Evolutionary conservation across 2,329 filamentous ascomycete species (phyloP).

Genomic region (Myriosclerotinia curreyana): DNA sequence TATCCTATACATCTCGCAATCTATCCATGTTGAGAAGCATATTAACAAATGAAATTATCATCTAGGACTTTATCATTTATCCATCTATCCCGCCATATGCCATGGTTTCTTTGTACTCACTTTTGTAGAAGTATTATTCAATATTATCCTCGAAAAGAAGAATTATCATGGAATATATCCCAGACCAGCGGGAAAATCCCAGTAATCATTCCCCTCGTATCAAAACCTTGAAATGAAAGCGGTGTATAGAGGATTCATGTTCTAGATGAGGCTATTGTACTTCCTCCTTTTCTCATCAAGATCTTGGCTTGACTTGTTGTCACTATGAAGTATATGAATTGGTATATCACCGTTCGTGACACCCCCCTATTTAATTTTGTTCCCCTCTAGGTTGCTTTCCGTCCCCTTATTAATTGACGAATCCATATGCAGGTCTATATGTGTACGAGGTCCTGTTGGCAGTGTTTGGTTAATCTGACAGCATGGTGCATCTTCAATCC

Average conservation of each 20-base stretch:
- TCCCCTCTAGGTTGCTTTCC: slow-evolving; percentile 22
- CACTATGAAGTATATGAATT: slow-evolving; percentile 1
- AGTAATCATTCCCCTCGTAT: slow-evolving; percentile 6
- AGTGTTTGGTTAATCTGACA: slow-evolving; percentile 21
- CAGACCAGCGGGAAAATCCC: not conserved
- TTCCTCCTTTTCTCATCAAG: slow-evolving; percentile 16
- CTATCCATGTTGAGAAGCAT: not conserved
- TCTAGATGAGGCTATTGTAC: slow-evolving; percentile 18
- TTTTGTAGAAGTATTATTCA: slow-evolving; percentile 10
- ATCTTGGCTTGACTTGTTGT: slow-evolving; percentile 20
- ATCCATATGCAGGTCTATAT: slow-evolving; percentile 21
- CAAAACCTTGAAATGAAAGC: slow-evolving; percentile 15
- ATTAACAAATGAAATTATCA: slow-evolving; percentile 11
- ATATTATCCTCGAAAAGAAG: slow-evolving; percentile 2
- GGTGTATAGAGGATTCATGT: slow-evolving; percentile 17
- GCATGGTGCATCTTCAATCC: slow-evolving; percentile 23
- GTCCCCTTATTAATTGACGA: slow-evolving; percentile 17
- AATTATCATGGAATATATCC: slow-evolving; percentile 2
- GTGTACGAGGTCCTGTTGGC: slow-evolving; percentile 20
- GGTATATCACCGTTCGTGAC: slow-evolving; percentile 12
- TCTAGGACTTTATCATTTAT: slow-evolving; percentile 5
- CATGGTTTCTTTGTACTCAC: slow-evolving; percentile 1
- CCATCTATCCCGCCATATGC: not conserved
- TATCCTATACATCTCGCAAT: slow-evolving; percentile 14
- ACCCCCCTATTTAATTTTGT: slow-evolving; percentile 20